A percentile compares a stretch with the other conserved stretches of the same genome.
Conservation (phyloP, 176 grass and related monocot genomes). For the barley (Hordeum vulgare) region DNA sequence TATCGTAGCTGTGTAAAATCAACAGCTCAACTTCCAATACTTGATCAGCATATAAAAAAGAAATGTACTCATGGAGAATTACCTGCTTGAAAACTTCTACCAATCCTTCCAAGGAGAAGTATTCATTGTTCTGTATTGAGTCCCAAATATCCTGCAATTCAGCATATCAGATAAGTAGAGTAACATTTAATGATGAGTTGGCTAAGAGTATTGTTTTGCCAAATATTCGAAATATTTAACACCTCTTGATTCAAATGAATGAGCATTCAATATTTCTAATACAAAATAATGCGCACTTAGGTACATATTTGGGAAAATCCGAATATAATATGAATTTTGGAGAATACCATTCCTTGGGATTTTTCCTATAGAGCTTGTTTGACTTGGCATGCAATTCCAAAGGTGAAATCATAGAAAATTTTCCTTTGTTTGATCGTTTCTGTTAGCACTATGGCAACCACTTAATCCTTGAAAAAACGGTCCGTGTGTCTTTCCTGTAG, state of each 20-base stretch:
- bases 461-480: not conserved
- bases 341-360: not conserved
- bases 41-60: not conserved
- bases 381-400: not conserved
- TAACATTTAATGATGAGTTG: not conserved
- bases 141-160: slow-evolving; percentile 82
- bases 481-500: not conserved
- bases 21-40: slow-evolving; percentile 21
- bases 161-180: not conserved
- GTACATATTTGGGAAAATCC: not conserved
- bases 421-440: not conserved
- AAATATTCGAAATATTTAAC: slow-evolving; percentile 2
- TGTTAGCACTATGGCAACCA: not conserved
- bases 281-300: too few relatives aligned
- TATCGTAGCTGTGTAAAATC: slow-evolving; percentile 62
- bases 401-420: not conserved
- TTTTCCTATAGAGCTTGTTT: not conserved
- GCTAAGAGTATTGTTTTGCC: not conserved
- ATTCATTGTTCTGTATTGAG: slow-evolving; percentile 73
- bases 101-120: slow-evolving; percentile 84
- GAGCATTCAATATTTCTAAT: not conserved
- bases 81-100: slow-evolving; percentile 76
- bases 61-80: slow-evolving; percentile 6
- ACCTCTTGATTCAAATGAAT: not conserved
- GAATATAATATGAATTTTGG: not conserved